Evolutionary conservation across 371 early-diverging fungal genomes (phyloP), one percentile per base, ranked within the genome.

Genomic region (Choanephora cucurbitarum): DNA sequence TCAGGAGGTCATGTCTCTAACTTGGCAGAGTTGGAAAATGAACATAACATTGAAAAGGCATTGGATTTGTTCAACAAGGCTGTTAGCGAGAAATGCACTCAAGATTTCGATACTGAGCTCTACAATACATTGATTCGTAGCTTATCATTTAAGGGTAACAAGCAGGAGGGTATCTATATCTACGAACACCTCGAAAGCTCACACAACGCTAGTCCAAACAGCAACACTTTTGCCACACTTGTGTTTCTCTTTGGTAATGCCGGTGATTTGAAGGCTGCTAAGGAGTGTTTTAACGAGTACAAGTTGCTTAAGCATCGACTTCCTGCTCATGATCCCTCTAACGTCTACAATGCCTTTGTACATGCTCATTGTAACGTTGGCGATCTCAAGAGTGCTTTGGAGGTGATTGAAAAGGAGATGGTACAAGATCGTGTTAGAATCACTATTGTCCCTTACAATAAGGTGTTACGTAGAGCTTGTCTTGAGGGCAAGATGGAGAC

Each of bases 201-300:
- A 23, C 62, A 57, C 18, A 61, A 67, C 15, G 72, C 64, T 4
- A 55, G 64, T 8, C 74, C 77, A 4, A 66, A 77, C 24, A 51
- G 68, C 10, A 49, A 32, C 8, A 82, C 82, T 0, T 82, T 75
- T 64, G 68, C 74, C 21, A 66, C 67, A 18, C 57, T 82, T 8
- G 72, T 82, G 53, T 49, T 61, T 8, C 18, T 78, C 47, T 82
- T 75, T 69, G 80, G 82, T 28, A 51, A 49, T 5, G 76, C 73
- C 15, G 80, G 80, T 23, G 80, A 79, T 52, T 39, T 78, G 3
- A 41, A 28, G 7, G 75, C 75, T 55, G 74, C 70, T 1, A 56
- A 53, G 6, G 80, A 79, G 49, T 82, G 82, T 55, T 78, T 79
- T 37, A 58, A 58, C 1, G 80, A 82, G 49, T 82, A 76, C 66